Base-by-base conservation (phyloP, 345 rosid species). In the Turritis glabra region DNA sequence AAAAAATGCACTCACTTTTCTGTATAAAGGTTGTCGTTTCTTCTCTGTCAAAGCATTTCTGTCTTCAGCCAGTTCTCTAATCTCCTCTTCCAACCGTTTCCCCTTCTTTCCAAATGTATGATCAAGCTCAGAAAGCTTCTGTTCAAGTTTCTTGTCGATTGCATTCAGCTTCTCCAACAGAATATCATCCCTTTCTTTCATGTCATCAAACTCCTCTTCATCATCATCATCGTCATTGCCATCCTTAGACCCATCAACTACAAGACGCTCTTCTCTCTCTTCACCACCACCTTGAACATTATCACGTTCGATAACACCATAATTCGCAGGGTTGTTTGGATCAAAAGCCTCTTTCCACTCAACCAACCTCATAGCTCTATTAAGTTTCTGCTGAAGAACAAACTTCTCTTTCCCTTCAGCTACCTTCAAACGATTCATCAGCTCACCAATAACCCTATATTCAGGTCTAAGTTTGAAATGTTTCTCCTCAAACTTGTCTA, bases 41-140 rank as follows among this genome's bases (percentile, higher is more conserved):
- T 80, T 84, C 81, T 92, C 97, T 3, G 92, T 94, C 88, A 94
- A 82, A 77, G 84, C 78, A 84, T 94, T 92, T 81, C 99, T 89
- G 74, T 94, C 97, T 82, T 90, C 97, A 6, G 98, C 96, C 5
- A 91, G 88, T 80, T 87, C 89, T 77, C 89, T 84, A 70, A 94
- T 94, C 83, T 91, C 97, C 82, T 91, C 97, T 84, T 94, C 96
- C 19, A 94, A 85, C 74, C 77, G 81, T 78, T 87, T 94, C 11
- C 97, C 97, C 78, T 87, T 94, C 90, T 84, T 91, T 50, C 97
- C 98, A 67, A 94, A 94, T 0, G 97, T 92, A 82, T 90, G 84
- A 73, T 94, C 98, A 82, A 94, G 83, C 68, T 87, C 87, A 15
- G 95, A 89, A 32, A 94, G 84, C 83, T 89, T 94, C 77, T 80